Base-by-base conservation (phyloP, 768 basidiomycete genomes). In the Myochromella boudieri region DNA sequence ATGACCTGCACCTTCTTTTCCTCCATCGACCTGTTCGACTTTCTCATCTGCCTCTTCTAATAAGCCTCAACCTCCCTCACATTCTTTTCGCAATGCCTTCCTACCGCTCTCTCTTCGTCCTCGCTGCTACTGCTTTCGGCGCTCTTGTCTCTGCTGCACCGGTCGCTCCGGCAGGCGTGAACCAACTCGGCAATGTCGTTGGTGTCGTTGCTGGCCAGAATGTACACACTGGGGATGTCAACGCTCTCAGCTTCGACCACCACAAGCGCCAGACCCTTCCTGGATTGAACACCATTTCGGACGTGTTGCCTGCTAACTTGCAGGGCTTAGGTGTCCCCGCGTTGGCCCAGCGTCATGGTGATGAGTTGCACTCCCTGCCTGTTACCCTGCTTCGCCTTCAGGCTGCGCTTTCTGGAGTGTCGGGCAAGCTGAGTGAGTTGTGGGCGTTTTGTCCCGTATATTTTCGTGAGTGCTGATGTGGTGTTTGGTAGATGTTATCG, bases 1-100 rank as follows among this genome's bases (percentile, higher is more conserved):
- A n/a, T n/a, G n/a, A n/a, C n/a, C n/a, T n/a, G n/a, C n/a, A n/a
- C n/a, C 17, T 43, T 15, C 15, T 3, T 34, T 34, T 15, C 10
- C 14, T 8, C 14, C 32, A 6, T 14, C 28, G 14, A 6, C 14
- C 28, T 14, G 14, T 14, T 29, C 28, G n/a, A n/a, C 28, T 29
- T 14, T 29, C 28, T 29, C 6, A 29, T 29, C 28, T 28, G 37
- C 43, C 31, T 33, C 22, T 29, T 12, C 24, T 15, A 20, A 42
- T n/a, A 41, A 22, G 34, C 38, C 39, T 44, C 44, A 49, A 51
- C 49, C 33, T 56, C 55, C 14, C 51, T 53, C 39, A 28, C 33
- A 34, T 17, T 17, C 28, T 26, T n/a, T 15, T 40, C n/a, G n/a
- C 8, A 54, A 60, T 62, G 57, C 54, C 52, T 51, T 60, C 55